A percentile compares a stretch with the other conserved stretches of the same genome.
These are phyloP conservation scores for Plasmodium sp. DNA, from an alignment of 169 alveolate species.

Conservation along the genomic window DNA sequence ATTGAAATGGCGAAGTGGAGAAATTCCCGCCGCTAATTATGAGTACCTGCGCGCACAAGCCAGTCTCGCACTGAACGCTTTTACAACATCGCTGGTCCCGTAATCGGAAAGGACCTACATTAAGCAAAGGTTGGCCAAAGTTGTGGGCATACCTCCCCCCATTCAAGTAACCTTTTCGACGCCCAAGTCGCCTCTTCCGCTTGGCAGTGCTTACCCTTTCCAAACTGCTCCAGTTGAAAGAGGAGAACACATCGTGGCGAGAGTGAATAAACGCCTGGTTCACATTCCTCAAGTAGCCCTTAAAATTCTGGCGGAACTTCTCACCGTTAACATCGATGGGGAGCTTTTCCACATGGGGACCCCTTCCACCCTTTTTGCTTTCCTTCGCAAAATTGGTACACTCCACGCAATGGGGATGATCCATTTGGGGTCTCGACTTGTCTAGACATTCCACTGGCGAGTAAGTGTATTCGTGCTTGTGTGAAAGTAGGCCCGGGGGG, in stretches of 20 bases:
- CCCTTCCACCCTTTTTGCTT: conserved; percentile 7
- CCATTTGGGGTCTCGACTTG: conserved; percentile 13
- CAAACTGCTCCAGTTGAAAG: conserved; percentile 25
- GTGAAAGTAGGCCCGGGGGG: not conserved
- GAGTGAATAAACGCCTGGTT: conserved; percentile 29
- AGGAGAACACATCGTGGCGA: conserved; percentile 9
- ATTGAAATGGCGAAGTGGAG: not conserved
- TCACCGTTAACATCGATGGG: conserved; percentile 26
- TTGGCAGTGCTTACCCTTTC: conserved; percentile 16
- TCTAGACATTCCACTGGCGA: not conserved
- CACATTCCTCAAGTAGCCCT: conserved; percentile 7
- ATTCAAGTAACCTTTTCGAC: not conserved
- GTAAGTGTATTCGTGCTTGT: not conserved
- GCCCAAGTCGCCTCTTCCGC: not conserved
- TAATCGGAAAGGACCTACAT: conserved; percentile 51
- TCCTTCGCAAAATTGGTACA: conserved; percentile 16
- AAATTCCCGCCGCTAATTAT: not conserved
- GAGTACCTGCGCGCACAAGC: conserved; percentile 24
- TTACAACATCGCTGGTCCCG: conserved; percentile 19
- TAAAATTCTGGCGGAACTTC: conserved; percentile 1
- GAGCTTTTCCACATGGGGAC: not conserved
- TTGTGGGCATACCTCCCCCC: not conserved
- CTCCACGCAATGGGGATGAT: not conserved
- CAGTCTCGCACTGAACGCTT: conserved; percentile 21
- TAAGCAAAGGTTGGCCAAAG: conserved; percentile 3